phyloP scores from a whole-genome alignment of 805 yeast species.

The Myxozyma nipponensis region DNA sequence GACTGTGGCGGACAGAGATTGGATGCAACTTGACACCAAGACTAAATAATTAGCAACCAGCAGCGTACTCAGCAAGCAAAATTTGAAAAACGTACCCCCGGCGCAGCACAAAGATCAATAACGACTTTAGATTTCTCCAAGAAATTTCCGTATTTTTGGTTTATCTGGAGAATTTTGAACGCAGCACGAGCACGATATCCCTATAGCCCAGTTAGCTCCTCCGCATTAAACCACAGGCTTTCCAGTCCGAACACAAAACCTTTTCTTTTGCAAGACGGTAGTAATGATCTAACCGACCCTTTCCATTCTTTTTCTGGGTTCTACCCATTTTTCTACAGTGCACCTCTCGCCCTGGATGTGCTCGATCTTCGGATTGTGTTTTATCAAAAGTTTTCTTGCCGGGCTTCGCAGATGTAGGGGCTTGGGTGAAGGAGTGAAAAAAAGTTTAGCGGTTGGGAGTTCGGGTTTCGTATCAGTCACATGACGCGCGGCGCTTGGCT shows the following conservation, averaged over 20 bases:
- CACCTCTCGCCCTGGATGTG: too few species aligned
- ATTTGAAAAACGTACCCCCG: conserved; percentile 50
- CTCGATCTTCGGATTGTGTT: too few species aligned
- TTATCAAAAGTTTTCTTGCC: too few species aligned
- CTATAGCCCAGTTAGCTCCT: conserved; percentile 20
- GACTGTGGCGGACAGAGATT: conserved; percentile 90
- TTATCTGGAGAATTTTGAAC: conserved; percentile 88
- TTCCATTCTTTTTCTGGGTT: conserved; percentile 46
- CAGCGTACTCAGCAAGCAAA: background rate
- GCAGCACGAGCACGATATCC: conserved; percentile 99
- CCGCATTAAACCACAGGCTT: background rate
- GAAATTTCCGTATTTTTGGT: conserved; percentile 95
- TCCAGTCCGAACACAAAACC: conserved; percentile 29
- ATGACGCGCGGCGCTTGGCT: too few species aligned
- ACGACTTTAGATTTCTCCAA: conserved; percentile 92
- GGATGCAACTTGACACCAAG: conserved; percentile 99
- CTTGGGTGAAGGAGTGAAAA: too few species aligned
- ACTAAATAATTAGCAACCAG: conserved; percentile 33
- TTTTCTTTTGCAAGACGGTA: conserved; percentile 94
- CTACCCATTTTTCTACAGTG: conserved; percentile 30
- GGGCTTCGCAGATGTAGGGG: too few species aligned
- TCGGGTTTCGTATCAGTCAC: too few species aligned
- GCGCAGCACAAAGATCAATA: conserved; percentile 97
- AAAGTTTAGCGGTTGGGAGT: too few species aligned
- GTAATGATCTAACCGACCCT: conserved; percentile 98